Percentiles rank a stretch among this genome's conserved stretches.
phyloP scores from a whole-genome alignment of 257 asterid genomes.

The Salvia splendens region DNA sequence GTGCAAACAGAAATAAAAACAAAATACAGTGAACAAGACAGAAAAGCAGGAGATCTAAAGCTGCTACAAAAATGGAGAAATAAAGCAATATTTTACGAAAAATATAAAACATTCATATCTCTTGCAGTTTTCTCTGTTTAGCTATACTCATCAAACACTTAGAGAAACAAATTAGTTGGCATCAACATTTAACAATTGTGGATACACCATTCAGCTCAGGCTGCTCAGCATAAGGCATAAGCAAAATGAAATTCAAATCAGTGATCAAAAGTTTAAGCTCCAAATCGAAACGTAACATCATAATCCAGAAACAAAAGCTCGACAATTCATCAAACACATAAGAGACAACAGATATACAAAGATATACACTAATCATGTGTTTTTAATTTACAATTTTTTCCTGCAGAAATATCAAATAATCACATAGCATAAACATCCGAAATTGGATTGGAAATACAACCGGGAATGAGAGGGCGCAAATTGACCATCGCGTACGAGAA shows the following conservation, averaged over 20 bases:
- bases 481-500: constrained; percentile 83
- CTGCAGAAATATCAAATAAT: not conserved
- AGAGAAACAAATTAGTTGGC: not conserved
- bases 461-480: constrained; percentile 85
- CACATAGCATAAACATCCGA: not conserved
- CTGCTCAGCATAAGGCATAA: not conserved
- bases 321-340: constrained; percentile 1
- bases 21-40: constrained; percentile 7
- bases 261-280: not conserved
- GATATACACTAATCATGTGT: not conserved
- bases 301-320: not conserved
- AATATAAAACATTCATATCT: not conserved
- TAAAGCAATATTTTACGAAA: not conserved
- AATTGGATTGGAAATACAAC: constrained; percentile 36
- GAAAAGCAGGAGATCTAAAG: not conserved
- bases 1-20: constrained; percentile 53
- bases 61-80: not conserved
- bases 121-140: not conserved
- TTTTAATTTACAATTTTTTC: not conserved
- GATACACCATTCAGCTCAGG: not conserved
- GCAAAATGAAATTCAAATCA: not conserved
- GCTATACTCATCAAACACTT: constrained; percentile 11
- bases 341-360: not conserved
- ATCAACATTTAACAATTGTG: too few species aligned
- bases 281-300: too few species aligned